Percentiles rank a stretch among this genome's conserved stretches.
These are phyloP conservation scores for Extremus antarcticus DNA, from an alignment of 495 filamentous ascomycete species.

Conservation along the genomic window DNA sequence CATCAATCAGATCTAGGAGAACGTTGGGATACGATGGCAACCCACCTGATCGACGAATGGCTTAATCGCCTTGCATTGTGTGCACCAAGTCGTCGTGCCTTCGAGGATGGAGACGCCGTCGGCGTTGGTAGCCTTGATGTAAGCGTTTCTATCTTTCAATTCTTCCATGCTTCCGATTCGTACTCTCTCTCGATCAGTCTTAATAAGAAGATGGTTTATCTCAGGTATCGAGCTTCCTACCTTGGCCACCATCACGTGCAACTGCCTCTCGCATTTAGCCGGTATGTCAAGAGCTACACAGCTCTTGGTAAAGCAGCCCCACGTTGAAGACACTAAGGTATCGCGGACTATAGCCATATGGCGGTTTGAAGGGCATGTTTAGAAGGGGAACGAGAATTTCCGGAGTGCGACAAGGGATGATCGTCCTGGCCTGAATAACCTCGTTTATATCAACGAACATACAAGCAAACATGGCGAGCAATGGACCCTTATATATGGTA, in stretches of 20 bases:
- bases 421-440: too few species aligned
- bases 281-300: background rate
- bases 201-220: too few species aligned
- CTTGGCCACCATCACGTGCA: background rate
- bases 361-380: too few species aligned
- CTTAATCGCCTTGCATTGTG: constrained; percentile 23
- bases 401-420: too few species aligned
- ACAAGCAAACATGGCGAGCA: background rate
- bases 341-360: too few species aligned
- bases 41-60: constrained; percentile 16
- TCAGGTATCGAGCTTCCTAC: too few species aligned
- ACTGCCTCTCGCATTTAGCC: background rate
- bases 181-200: too few species aligned
- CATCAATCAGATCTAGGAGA: background rate
- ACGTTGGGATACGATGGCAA: background rate
- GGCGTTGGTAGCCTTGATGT: constrained; percentile 20
- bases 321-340: background rate
- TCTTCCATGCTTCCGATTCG: constrained; percentile 9
- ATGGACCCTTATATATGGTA: constrained; percentile 3
- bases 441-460: too few species aligned
- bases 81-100: constrained; percentile 22
- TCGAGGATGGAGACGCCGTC: constrained; percentile 24
- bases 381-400: background rate
- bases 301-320: background rate
- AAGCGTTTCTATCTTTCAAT: constrained; percentile 11